Evolutionary conservation across 768 basidiomycete genomes (phyloP).

Genomic region (Hericium rajendrae): DNA sequence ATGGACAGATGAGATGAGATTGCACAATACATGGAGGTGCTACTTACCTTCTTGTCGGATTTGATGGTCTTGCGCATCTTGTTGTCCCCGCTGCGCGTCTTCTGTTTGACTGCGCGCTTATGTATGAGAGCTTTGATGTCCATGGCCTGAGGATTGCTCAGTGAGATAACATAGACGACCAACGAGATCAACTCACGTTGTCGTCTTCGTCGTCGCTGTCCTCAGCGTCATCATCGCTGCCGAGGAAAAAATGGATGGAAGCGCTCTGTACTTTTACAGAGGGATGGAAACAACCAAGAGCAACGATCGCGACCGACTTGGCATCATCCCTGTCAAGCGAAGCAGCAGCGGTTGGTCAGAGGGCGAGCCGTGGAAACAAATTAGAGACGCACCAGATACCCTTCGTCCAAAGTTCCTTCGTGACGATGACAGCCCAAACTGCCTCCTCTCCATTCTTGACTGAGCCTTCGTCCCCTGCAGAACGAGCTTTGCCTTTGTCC

Average conservation of each 20-base stretch:
- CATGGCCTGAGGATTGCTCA: constrained; percentile 27
- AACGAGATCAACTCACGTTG: constrained; percentile 15
- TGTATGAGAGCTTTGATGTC: constrained; percentile 74
- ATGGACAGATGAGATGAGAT: background rate
- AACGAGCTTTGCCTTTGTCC: constrained; percentile 70
- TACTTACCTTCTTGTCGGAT: constrained; percentile 57
- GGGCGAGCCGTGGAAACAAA: background rate
- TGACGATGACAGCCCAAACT: constrained; percentile 94
- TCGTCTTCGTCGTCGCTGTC: constrained; percentile 63
- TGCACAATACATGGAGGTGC: background rate
- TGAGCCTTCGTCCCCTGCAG: constrained; percentile 29
- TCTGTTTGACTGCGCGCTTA: constrained; percentile 88
- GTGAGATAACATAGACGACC: constrained; percentile 6
- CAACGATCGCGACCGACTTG: constrained; percentile 87
- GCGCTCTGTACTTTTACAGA: constrained; percentile 90
- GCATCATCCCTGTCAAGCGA: constrained; percentile 58
- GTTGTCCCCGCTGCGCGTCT: constrained; percentile 74
- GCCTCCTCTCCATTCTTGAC: constrained; percentile 67
- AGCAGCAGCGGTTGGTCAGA: background rate
- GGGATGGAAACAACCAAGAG: constrained; percentile 89
- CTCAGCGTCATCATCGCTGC: constrained; percentile 66
- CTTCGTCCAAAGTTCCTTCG: constrained; percentile 92
- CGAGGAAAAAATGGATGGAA: constrained; percentile 95
- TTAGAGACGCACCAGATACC: constrained; percentile 58
- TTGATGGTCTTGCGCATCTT: constrained; percentile 70